Evolutionary conservation across 2,329 filamentous ascomycete species (phyloP), one percentile per base, ranked within the genome.

Genomic region (Coniochaeta pulveracea): DNA sequence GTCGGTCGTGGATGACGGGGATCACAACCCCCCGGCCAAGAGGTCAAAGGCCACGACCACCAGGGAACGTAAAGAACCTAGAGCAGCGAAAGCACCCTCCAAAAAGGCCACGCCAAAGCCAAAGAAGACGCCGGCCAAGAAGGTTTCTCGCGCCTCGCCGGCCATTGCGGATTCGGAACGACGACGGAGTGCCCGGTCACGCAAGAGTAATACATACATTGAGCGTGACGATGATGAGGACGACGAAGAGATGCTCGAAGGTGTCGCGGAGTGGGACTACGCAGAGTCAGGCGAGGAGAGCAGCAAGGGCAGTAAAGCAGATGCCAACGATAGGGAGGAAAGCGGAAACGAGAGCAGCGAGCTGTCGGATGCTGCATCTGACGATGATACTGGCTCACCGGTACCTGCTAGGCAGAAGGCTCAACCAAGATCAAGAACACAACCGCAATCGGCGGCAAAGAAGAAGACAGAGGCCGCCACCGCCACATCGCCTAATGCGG

Each of bases 231-330:
- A 69, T 9, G 62, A 63, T 9, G 69, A 70, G 31, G 72, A 76
- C 37, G 70, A 76, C 38, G 63, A 71, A 41, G 72, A 76, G 47
- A 76, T 76, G 72, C 54, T 73, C 16, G 63, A 72, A 29, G 72
- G 72, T 3, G 72, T 76, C 5, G 69, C 70, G 1, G 57, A 70
- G 46, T 76, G 72, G 72, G 58, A 68, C 16, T 76, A 76, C 30
- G 54, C 50, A 10, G 54, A 58, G n/a, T n/a, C n/a, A 12, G 55
- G 57, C 14, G 50, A 48, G 11, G 30, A 46, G 21, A 37, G 43
- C 18, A 41, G 45, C 12, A 33, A 22, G 14, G 30, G 25, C 21
- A 14, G 15, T 44, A 48, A 24, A 48, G 43, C 49, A 4, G 46
- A 51, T 10, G 12, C 18, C 10, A 11, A 17, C 7, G 35, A 15